These are phyloP conservation scores for Paulownia fortunei DNA, from an alignment of 257 asterid species.

Conservation along the genomic window DNA sequence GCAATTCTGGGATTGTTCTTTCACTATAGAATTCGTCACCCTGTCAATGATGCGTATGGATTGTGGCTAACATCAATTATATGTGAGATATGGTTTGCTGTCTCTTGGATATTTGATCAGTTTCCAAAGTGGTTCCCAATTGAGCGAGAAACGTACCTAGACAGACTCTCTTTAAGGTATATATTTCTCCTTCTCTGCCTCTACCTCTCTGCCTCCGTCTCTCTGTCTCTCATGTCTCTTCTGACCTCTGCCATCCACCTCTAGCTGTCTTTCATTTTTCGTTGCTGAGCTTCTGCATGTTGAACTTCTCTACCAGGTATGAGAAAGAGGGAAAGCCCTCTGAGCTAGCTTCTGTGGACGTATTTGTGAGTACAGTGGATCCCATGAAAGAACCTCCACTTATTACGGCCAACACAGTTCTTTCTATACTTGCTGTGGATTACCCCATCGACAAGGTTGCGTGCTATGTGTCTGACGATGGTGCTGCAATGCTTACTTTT, in stretches of 20 bases:
- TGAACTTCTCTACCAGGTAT: conserved; percentile 59
- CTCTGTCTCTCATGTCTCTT: not conserved
- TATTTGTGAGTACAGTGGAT: conserved; percentile 96
- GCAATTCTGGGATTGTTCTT: conserved; percentile 82
- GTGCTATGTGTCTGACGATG: conserved; percentile 96
- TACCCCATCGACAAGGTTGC: conserved; percentile 92
- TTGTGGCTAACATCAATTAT: conserved; percentile 90
- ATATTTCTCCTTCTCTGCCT: not conserved
- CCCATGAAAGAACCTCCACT: conserved; percentile 97
- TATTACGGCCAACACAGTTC: conserved; percentile 95
- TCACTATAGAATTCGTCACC: conserved; percentile 89
- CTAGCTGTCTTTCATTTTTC: not conserved
- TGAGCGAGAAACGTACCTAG: conserved; percentile 88
- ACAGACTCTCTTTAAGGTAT: conserved; percentile 85
- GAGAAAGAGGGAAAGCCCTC: conserved; percentile 97
- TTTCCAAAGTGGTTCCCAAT: conserved; percentile 95
- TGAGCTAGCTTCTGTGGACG: conserved; percentile 78
- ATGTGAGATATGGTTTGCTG: conserved; percentile 98
- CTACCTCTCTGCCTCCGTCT: not conserved
- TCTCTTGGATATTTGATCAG: conserved; percentile 93
- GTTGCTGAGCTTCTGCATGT: conserved; percentile 21
- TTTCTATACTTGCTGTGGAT: conserved; percentile 92
- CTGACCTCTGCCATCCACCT: not conserved
- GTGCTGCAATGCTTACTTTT: conserved; percentile 99
- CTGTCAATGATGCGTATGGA: conserved; percentile 90